These are phyloP conservation scores for Teunomyces aglyptinius DNA, from an alignment of 805 yeast species.

Conservation along the genomic window DNA sequence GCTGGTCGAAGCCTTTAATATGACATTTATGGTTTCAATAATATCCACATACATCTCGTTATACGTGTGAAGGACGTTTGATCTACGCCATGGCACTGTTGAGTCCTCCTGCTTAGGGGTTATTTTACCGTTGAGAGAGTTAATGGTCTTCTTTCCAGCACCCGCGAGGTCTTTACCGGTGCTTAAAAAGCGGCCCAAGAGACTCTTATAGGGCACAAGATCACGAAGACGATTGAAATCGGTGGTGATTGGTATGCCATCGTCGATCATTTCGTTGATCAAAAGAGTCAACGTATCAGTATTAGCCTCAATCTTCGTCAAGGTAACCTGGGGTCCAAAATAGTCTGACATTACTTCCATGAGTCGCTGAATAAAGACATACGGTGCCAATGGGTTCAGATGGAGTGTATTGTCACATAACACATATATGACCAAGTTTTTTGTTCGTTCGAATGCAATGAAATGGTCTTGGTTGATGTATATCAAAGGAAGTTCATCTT, in stretches of 20 bases:
- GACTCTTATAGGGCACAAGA: conserved; percentile 62
- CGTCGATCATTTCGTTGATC: conserved; percentile 75
- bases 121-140: conserved; percentile 14
- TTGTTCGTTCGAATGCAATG: conserved; percentile 21
- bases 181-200: conserved; percentile 51
- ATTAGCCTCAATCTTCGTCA: conserved; percentile 62
- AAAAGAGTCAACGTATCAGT: conserved; percentile 68
- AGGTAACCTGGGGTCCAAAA: conserved; percentile 55
- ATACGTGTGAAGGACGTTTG: conserved; percentile 66
- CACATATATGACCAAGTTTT: conserved; percentile 26
- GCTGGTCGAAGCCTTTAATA: conserved; percentile 38
- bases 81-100: conserved; percentile 72
- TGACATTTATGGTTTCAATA: conserved; percentile 59
- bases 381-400: conserved; percentile 53
- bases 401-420: conserved; percentile 20
- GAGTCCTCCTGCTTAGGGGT: conserved; percentile 1
- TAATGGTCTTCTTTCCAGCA: conserved; percentile 19
- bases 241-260: conserved; percentile 68
- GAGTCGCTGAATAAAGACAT: conserved; percentile 50
- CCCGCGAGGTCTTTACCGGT: conserved; percentile 35
- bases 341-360: conserved; percentile 55
- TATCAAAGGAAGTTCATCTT: conserved; percentile 19
- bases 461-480: conserved; percentile 31
- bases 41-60: conserved; percentile 88
- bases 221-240: conserved; percentile 72